Evolutionary conservation across 176 grass and related monocot genomes (phyloP).

Genomic region (Chrysopogon serrulatus): DNA sequence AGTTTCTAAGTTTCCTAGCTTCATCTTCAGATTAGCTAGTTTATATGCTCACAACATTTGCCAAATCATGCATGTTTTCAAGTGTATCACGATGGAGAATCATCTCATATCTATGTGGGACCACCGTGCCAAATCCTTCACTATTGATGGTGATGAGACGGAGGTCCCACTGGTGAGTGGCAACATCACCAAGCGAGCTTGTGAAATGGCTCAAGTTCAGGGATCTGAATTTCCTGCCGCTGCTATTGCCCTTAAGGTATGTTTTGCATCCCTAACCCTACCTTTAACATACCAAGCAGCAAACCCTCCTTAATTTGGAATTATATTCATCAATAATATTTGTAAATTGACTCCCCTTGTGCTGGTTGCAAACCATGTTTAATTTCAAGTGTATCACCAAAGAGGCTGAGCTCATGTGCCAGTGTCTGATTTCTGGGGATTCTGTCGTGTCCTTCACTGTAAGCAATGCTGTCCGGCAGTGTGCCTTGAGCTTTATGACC

Average conservation of each 20-base stretch:
- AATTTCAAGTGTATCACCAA: constrained; percentile 1
- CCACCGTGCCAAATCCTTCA: too few relatives aligned
- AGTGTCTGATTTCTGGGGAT: background rate
- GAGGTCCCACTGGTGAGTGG: background rate
- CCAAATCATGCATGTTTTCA: background rate
- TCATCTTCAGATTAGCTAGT: background rate
- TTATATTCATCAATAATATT: background rate
- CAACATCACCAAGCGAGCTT: background rate
- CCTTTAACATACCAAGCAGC: background rate
- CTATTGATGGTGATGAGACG: background rate
- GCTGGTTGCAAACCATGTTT: background rate
- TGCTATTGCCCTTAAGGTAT: background rate
- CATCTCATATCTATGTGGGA: background rate
- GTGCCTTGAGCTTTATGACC: constrained; percentile 1
- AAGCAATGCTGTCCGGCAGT: background rate
- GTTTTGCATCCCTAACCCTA: background rate
- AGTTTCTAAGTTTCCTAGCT: background rate
- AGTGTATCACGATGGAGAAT: background rate
- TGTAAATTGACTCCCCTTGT: background rate
- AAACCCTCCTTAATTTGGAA: background rate
- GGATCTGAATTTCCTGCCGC: background rate
- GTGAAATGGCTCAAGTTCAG: background rate
- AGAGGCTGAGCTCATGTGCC: background rate
- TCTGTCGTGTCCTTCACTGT: background rate
- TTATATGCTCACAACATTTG: background rate